phyloP scores from a whole-genome alignment of 2,329 filamentous ascomycete species.

The Paecilomyces sp. region DNA sequence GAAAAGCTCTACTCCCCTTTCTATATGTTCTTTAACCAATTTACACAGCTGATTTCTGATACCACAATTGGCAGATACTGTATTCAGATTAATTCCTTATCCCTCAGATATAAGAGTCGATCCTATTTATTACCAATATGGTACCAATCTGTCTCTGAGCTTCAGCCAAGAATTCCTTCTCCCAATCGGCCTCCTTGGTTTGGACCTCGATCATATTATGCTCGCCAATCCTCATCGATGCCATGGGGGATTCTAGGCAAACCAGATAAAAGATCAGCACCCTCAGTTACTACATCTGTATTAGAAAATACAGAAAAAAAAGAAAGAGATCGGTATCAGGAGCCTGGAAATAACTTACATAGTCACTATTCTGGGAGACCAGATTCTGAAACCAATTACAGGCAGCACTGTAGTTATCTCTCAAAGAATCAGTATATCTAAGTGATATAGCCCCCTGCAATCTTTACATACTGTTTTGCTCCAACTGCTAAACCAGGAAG shows the following conservation, averaged over 20 bases:
- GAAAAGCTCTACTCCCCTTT: slow-evolving; percentile 10
- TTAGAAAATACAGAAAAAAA: neutral
- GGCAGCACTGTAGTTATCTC: slow-evolving; percentile 11
- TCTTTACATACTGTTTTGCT: slow-evolving; percentile 7
- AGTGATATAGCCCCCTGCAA: neutral
- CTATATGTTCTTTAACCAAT: slow-evolving; percentile 6
- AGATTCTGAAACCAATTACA: slow-evolving; percentile 14
- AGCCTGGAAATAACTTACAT: slow-evolving; percentile 12
- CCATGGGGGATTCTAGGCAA: neutral
- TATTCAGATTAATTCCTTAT: slow-evolving; percentile 2
- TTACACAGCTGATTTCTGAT: slow-evolving; percentile 8
- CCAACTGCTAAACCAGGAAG: slow-evolving; percentile 22
- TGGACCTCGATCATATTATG: slow-evolving; percentile 13
- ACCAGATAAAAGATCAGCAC: slow-evolving; percentile 9
- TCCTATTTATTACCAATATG: slow-evolving; percentile 8
- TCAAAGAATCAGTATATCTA: neutral
- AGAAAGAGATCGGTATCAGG: neutral
- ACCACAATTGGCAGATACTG: slow-evolving; percentile 8
- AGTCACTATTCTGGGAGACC: slow-evolving; percentile 12
- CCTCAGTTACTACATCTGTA: slow-evolving; percentile 3
- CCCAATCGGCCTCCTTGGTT: slow-evolving; percentile 7
- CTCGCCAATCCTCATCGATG: slow-evolving; percentile 8
- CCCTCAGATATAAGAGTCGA: neutral
- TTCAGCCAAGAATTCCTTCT: slow-evolving; percentile 7
- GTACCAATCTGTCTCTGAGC: slow-evolving; percentile 6